Evolutionary conservation across 2,329 filamentous ascomycete species (phyloP).

Genomic region (Aspergillus pseudoterreus): DNA sequence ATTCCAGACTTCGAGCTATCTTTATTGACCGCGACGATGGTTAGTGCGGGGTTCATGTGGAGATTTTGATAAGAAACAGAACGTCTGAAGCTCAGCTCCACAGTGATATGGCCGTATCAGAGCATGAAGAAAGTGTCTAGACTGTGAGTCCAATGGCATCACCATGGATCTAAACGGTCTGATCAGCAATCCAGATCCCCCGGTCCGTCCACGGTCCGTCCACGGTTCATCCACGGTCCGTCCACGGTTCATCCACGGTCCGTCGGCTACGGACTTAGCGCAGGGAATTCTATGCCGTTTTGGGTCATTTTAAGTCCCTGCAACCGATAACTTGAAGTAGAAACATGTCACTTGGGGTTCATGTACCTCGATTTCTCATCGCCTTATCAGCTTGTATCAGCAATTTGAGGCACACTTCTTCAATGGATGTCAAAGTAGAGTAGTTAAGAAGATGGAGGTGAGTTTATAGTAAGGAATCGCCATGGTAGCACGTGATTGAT

Average conservation of each 20-base stretch:
- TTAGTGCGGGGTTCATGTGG: constrained; percentile 1
- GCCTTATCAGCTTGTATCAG: too few species aligned
- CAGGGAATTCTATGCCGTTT: background rate
- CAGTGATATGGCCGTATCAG: background rate
- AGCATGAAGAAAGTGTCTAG: background rate
- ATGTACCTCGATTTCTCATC: too few species aligned
- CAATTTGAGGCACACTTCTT: too few species aligned
- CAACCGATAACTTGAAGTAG: too few species aligned
- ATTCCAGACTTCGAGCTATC: background rate
- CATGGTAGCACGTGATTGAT: background rate
- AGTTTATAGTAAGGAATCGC: too few species aligned
- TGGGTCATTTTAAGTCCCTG: background rate
- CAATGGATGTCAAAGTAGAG: too few species aligned
- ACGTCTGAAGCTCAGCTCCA: background rate
- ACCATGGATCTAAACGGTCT: background rate
- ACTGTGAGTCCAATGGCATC: background rate
- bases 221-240: background rate
- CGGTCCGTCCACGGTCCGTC: background rate
- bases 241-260: background rate
- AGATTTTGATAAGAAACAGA: background rate
- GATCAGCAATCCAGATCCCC: too few species aligned
- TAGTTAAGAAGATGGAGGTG: too few species aligned
- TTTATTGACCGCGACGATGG: background rate
- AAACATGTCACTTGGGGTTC: too few species aligned
- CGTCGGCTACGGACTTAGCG: background rate